These are phyloP conservation scores for Berkeleyomyces rouxiae DNA, from an alignment of 2,329 filamentous ascomycete species.

Conservation along the genomic window DNA sequence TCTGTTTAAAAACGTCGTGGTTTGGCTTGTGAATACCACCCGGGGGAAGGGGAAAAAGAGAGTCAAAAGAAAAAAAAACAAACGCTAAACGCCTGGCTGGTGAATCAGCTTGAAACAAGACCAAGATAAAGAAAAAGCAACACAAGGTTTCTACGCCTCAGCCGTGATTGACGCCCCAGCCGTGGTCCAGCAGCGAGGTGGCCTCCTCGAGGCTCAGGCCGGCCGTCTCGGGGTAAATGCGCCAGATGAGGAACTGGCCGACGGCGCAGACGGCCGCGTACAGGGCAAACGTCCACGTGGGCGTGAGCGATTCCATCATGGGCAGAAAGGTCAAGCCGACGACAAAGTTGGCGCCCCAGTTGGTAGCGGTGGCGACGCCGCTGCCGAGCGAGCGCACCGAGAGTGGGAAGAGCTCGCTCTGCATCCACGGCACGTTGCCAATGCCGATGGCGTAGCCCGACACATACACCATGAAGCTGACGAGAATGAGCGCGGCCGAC, in stretches of 20 bases:
- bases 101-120: neutral
- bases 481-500: conserved; percentile 44
- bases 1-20: neutral
- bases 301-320: conserved; percentile 61
- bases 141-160: neutral
- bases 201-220: conserved; percentile 71
- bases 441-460: conserved; percentile 73
- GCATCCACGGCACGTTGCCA: conserved; percentile 92
- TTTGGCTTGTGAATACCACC: neutral
- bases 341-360: conserved; percentile 74
- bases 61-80: conserved; percentile 2
- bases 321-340: conserved; percentile 77
- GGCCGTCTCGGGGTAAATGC: conserved; percentile 73
- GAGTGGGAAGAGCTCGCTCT: conserved; percentile 77
- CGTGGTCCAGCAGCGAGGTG: conserved; percentile 49
- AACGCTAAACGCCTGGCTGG: neutral
- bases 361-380: conserved; percentile 61
- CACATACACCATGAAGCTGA: conserved; percentile 68
- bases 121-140: neutral
- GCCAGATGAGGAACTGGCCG: conserved; percentile 54
- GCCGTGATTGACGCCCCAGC: conserved; percentile 45
- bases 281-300: conserved; percentile 62
- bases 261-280: conserved; percentile 55
- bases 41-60: neutral
- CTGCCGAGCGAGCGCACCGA: conserved; percentile 57